A percentile compares a stretch with the other conserved stretches of the same genome.
Evolutionary conservation across 441 rosid species (phyloP).

Genomic region (Isatis lusitanica): DNA sequence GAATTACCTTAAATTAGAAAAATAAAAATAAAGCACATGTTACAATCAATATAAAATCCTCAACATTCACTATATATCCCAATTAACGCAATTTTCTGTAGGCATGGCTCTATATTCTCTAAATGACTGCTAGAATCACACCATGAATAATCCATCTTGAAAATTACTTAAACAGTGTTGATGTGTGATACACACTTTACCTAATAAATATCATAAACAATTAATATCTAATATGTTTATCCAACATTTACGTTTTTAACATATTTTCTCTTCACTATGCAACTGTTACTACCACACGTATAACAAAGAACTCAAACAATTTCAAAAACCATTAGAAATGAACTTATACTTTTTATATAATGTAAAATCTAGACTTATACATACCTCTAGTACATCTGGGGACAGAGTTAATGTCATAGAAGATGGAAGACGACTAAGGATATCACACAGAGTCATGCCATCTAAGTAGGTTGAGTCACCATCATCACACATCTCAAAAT

Average conservation of each 20-base stretch:
- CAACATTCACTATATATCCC: background rate
- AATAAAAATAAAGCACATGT: background rate
- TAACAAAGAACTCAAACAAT: background rate
- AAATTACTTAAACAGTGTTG: background rate
- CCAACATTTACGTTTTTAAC: background rate
- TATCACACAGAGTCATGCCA: background rate
- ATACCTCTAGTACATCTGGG: slow-evolving; percentile 55
- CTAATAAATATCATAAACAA: background rate
- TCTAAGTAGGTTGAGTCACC: background rate
- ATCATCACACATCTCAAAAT: slow-evolving; percentile 26
- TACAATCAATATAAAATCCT: background rate
- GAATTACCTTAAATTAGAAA: slow-evolving; percentile 37
- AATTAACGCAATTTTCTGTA: background rate
- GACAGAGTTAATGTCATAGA: slow-evolving; percentile 39
- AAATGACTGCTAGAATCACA: background rate
- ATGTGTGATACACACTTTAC: background rate
- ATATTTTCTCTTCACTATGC: background rate
- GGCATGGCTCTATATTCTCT: background rate
- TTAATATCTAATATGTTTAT: background rate
- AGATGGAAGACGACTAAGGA: slow-evolving; percentile 3
- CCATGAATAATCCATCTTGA: background rate
- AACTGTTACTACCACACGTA: background rate
- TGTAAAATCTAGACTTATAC: background rate
- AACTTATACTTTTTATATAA: background rate
- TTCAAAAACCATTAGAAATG: background rate